Evolutionary conservation across 2,329 filamentous ascomycete species (phyloP), one percentile per base, ranked within the genome.

Genomic region (Metarhizium guizhouense): DNA sequence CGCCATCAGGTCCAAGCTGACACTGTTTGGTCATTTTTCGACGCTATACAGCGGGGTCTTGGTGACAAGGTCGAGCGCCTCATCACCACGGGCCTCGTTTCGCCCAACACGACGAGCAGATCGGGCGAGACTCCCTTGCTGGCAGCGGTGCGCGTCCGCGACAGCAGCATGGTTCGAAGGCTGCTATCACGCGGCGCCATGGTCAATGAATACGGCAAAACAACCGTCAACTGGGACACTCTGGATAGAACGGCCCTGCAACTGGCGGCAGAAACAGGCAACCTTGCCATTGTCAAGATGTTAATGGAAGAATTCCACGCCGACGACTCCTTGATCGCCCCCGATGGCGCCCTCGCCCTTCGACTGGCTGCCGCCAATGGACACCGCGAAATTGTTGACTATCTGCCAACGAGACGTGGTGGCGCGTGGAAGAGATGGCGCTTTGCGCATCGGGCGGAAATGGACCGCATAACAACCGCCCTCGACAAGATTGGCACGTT

Each of bases 341-440:
- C 73, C 4, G 74, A 77, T 53, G 76, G 75, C 0, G 70, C 75
- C 52, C 67, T 72, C 1, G 76, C 76, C 1, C 63, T 78, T 14
- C 71, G 76, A 1, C 67, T 79, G 1, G 76, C 76, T 0, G 74
- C 73, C 0, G 56, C 60, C 1, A 68, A 67, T 20, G 67, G 69
- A 1, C 75, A 78, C 54, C 62, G 69, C 16, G 75, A 77, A 7
- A 64, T 78, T 3, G 75, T 78, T 4, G 63, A 64, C 1, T 74
- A 72, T 49, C 66, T 79, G 1, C 76, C 76, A 0, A 47, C 59
- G 0, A 63, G 74, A 0, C 63, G 75, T 0, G 69, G 62, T 3
- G 75, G 74, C 4, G 70, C 68, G 2, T 72, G 69, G 65, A 57
- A 62, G 20, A 62, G 75, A 8, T 73, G 73, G 67, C 65, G 63